Conservation (phyloP, 495 filamentous ascomycete species). For the Penicillium angulare region DNA sequence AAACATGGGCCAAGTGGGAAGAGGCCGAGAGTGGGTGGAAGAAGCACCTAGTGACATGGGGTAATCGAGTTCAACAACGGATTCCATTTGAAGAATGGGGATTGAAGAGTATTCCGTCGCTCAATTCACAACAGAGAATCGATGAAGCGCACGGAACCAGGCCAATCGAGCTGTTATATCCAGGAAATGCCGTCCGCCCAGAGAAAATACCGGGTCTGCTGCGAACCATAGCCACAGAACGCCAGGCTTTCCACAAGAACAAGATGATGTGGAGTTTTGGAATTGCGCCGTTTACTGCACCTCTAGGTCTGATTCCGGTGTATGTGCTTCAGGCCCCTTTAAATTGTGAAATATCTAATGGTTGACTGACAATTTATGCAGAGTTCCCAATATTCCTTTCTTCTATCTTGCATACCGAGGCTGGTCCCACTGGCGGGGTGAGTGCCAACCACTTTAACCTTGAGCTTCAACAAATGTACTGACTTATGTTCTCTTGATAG, state of each 20-base stretch:
- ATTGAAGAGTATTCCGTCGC: slow-evolving; percentile 86
- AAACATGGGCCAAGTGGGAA: slow-evolving; percentile 85
- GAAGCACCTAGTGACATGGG: slow-evolving; percentile 76
- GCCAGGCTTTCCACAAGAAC: slow-evolving; percentile 71
- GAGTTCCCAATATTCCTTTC: slow-evolving; percentile 94
- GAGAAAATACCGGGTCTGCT: slow-evolving; percentile 61
- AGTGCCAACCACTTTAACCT: slow-evolving; percentile 21
- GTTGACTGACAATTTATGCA: slow-evolving; percentile 31
- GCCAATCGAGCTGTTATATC: slow-evolving; percentile 76
- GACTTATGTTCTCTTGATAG: slow-evolving; percentile 30
- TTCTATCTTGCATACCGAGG: slow-evolving; percentile 89
- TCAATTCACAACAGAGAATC: slow-evolving; percentile 62
- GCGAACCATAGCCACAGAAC: slow-evolving; percentile 66
- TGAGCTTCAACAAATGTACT: not conserved
- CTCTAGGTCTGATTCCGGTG: slow-evolving; percentile 81
- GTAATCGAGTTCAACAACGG: slow-evolving; percentile 78
- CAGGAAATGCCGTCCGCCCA: slow-evolving; percentile 61
- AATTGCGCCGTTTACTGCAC: slow-evolving; percentile 79
- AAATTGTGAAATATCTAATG: not conserved
- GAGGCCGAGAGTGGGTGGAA: slow-evolving; percentile 82
- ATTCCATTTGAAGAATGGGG: slow-evolving; percentile 98
- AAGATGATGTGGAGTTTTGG: slow-evolving; percentile 77
- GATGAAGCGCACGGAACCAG: slow-evolving; percentile 62
- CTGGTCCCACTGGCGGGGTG: slow-evolving; percentile 67
- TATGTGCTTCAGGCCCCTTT: slow-evolving; percentile 48